Base-by-base conservation (phyloP, 2,329 filamentous ascomycete genomes). In the Penicillium oxalicum region DNA sequence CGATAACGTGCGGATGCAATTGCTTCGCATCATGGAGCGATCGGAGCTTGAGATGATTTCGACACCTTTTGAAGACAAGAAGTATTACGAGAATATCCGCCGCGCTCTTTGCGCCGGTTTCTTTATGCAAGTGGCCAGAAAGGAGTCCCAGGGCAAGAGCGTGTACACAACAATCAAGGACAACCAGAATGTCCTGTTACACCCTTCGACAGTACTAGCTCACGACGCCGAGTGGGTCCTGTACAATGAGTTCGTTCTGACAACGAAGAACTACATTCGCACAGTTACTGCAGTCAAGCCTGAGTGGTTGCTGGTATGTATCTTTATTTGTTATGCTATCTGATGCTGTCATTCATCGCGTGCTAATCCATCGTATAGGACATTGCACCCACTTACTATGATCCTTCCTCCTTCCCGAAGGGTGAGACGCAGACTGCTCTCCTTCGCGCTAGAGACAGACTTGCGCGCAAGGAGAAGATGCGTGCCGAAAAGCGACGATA, bases 41-140 rank as follows among this genome's bases (percentile, higher is more conserved):
- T 82, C 90, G 57, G 87, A 85, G 50, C 74, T 98, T 8, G 87
- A 95, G 53, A 82, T 98, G 44, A 69, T 96, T 47, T 93, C 87
- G 45, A 97, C 91, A 0, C 81, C 87, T 0, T 97, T 95, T 65
- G 86, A 91, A 61, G 85, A 97, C 74, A 95, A 95, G 77, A 88
- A 94, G 65, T 98, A 98, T 76, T 98, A 97, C 72, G 89, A 83
- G 68, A 98, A 98, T 70, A 98, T 98, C 62, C 87, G 91, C 39
- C 84, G 90, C 34, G 91, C 93, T 7, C 79, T 98, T 11, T 86
- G 96, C 9, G 81, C 91, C 0, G 93, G 94, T 32, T 98, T 98
- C 79, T 98, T 98, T 78, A 98, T 98, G 93, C 93, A 98, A 69
- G 88, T 97, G 24, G 94, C 93, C 50, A 96, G 95, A 82, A 89